Conservation (phyloP, 2,329 filamentous ascomycete genomes). For the Paecilomyces formosus region DNA sequence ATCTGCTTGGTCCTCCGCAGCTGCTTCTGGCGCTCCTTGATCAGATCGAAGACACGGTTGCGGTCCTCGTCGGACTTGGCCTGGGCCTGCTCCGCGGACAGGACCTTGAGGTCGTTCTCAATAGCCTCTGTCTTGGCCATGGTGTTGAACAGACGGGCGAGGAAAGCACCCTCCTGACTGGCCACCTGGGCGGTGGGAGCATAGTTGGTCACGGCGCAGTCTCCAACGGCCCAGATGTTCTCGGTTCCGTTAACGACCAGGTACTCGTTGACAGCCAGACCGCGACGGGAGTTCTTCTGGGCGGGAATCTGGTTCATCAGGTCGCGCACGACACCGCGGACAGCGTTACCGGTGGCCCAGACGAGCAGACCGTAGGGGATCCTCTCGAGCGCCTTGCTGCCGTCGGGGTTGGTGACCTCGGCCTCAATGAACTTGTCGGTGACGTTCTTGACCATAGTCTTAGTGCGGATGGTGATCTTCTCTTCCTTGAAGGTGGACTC, state of each 20-base stretch:
- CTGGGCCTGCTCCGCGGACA: conserved; percentile 59
- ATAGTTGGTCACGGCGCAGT: conserved; percentile 96
- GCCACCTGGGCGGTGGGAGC: conserved; percentile 96
- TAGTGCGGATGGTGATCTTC: conserved; percentile 93
- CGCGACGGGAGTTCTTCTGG: conserved; percentile 89
- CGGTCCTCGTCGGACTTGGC: conserved; percentile 56
- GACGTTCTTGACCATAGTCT: conserved; percentile 98
- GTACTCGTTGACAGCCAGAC: conserved; percentile 96
- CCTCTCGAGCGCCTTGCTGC: conserved; percentile 69
- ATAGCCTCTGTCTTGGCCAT: conserved; percentile 91
- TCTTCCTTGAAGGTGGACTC: conserved; percentile 99
- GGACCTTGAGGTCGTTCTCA: conserved; percentile 64
- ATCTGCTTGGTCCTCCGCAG: conserved; percentile 86
- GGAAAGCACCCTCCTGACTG: conserved; percentile 88
- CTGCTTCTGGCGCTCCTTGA: conserved; percentile 79
- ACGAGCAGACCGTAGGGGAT: conserved; percentile 95
- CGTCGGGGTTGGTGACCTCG: conserved; percentile 72
- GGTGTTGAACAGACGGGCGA: conserved; percentile 94
- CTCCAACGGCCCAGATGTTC: conserved; percentile 96
- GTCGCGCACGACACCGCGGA: conserved; percentile 83
- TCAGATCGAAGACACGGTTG: conserved; percentile 59
- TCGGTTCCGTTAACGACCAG: conserved; percentile 94
- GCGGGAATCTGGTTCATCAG: conserved; percentile 87
- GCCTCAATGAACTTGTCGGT: conserved; percentile 90
- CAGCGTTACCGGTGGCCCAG: conserved; percentile 95